A percentile compares a stretch with the other conserved stretches of the same genome.
Evolutionary conservation across 225 moss, liverwort and hornwort species (phyloP).

Genomic region (Bryum argenteum): DNA sequence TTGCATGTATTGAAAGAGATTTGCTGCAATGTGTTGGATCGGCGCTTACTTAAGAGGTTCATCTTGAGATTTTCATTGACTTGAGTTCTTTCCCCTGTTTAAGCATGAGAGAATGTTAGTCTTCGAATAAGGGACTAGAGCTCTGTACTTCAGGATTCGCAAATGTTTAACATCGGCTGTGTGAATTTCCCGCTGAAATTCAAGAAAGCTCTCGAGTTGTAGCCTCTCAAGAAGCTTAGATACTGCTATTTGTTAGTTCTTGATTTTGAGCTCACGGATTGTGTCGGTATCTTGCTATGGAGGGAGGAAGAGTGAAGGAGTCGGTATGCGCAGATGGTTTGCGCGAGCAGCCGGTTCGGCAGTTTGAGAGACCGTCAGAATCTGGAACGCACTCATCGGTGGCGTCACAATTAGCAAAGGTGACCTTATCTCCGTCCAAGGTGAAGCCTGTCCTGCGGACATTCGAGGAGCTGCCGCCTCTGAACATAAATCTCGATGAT

Average conservation of each 20-base stretch:
- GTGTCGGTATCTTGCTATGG: constrained; percentile 13
- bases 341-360: constrained; percentile 16
- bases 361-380: constrained; percentile 13
- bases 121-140: too few species aligned
- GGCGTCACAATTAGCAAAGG: constrained; percentile 18
- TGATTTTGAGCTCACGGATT: not conserved
- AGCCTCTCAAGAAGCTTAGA: not conserved
- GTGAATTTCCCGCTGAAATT: too few species aligned
- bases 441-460: constrained; percentile 27
- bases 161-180: too few species aligned
- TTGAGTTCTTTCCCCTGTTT: too few species aligned
- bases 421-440: constrained; percentile 23
- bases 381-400: constrained; percentile 13
- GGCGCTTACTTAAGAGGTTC: too few species aligned
- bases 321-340: constrained; percentile 28
- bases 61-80: too few species aligned
- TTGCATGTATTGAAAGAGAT: too few species aligned
- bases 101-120: too few species aligned
- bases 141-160: too few species aligned
- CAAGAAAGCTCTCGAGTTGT: too few species aligned
- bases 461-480: constrained; percentile 62
- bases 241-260: not conserved
- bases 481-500: constrained; percentile 58
- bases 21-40: too few species aligned
- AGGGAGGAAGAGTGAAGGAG: constrained; percentile 11